phyloP scores from a whole-genome alignment of 2,329 filamentous ascomycete species.

The Apiospora rasikravindrae region DNA sequence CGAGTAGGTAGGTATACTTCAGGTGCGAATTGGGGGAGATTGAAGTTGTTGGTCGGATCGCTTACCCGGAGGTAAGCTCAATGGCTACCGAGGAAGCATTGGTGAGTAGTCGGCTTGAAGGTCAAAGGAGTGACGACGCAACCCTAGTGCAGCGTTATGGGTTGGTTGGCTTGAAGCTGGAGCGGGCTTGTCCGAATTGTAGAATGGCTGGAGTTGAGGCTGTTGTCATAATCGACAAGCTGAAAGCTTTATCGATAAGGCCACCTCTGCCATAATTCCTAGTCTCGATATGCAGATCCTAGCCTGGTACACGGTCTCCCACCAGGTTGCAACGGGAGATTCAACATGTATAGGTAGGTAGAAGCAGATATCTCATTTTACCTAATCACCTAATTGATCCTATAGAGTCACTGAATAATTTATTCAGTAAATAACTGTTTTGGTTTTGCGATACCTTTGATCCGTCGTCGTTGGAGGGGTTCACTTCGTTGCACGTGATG shows the following conservation, averaged over 20 bases:
- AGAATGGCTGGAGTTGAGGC: neutral
- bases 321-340: neutral
- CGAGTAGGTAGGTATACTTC: neutral
- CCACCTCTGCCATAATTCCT: neutral
- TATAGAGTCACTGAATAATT: neutral
- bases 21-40: neutral
- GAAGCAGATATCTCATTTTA: too few species aligned
- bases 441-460: neutral
- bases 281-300: neutral
- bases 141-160: neutral
- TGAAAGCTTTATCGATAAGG: constrained; percentile 6
- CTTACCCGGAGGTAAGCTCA: constrained; percentile 20
- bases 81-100: constrained; percentile 18
- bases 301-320: too few species aligned
- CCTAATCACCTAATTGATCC: neutral
- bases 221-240: neutral
- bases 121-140: neutral
- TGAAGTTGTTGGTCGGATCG: neutral
- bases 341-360: neutral
- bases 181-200: neutral
- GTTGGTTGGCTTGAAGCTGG: neutral
- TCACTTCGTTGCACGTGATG: neutral
- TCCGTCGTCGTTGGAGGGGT: neutral
- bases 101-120: neutral
- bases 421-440: too few species aligned